A percentile compares a stretch with the other conserved stretches of the same genome.
phyloP scores from a whole-genome alignment of 2,329 filamentous ascomycete species.

The Beauveria pseudobassiana region DNA sequence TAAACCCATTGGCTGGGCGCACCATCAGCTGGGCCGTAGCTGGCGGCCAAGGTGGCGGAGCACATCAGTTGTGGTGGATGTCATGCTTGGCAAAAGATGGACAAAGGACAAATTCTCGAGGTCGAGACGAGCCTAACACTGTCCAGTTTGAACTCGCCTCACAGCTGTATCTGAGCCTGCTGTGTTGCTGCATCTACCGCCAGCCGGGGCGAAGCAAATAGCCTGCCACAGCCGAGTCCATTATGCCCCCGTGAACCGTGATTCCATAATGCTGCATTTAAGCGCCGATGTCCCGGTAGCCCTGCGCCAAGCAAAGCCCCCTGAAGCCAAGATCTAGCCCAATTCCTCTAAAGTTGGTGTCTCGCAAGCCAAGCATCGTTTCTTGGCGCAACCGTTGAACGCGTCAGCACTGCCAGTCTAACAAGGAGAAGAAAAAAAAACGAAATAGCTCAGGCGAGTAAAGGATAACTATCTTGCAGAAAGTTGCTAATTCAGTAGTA shows the following conservation, averaged over 20 bases:
- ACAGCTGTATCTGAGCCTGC: not conserved
- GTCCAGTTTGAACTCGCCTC: not conserved
- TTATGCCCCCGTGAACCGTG: not conserved
- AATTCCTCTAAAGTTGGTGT: not conserved
- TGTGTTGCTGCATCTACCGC: not conserved
- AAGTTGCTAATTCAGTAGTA: not conserved
- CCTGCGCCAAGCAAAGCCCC: not conserved
- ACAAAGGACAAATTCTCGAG: not conserved
- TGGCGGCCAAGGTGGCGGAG: constrained; percentile 4
- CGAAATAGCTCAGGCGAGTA: not conserved
- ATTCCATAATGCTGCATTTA: not conserved
- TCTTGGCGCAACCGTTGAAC: not conserved
- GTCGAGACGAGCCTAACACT: too few relatives aligned
- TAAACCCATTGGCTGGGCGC: constrained; percentile 2
- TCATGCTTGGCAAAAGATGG: not conserved
- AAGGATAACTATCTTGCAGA: not conserved
- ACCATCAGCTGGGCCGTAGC: not conserved
- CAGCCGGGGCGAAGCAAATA: not conserved
- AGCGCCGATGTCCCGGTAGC: not conserved
- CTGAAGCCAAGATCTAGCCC: constrained; percentile 3
- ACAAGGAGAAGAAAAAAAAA: not conserved
- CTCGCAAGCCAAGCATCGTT: not conserved
- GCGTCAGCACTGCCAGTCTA: not conserved
- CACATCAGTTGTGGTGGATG: not conserved
- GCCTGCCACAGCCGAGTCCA: not conserved